Conservation (phyloP, 2,329 filamentous ascomycete genomes). For the Fusarium pseudocircinatum region DNA sequence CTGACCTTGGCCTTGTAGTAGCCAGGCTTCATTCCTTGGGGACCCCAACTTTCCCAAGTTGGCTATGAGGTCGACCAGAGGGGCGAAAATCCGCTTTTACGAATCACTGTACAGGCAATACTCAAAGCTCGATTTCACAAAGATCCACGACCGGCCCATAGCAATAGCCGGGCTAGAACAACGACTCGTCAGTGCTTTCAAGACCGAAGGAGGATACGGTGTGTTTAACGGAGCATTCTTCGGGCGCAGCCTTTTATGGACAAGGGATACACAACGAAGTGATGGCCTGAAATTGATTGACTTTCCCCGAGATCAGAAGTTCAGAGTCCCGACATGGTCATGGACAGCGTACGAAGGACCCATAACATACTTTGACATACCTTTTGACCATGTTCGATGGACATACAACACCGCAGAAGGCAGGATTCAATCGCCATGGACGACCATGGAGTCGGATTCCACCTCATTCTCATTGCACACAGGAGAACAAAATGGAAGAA, state of each 20-base stretch:
- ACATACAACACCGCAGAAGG: neutral
- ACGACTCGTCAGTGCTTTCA: constrained; percentile 16
- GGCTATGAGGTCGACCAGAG: constrained; percentile 3
- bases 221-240: constrained; percentile 22
- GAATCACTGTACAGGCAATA: constrained; percentile 31
- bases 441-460: neutral
- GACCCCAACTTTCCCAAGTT: constrained; percentile 32
- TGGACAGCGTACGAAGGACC: constrained; percentile 49
- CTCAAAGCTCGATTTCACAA: constrained; percentile 21
- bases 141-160: constrained; percentile 24
- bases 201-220: constrained; percentile 29
- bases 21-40: constrained; percentile 25
- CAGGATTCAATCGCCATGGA: constrained; percentile 16
- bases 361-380: constrained; percentile 43
- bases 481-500: neutral
- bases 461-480: constrained; percentile 12
- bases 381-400: constrained; percentile 29
- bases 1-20: neutral
- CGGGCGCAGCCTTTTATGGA: constrained; percentile 31
- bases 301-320: neutral
- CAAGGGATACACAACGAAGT: neutral
- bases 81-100: constrained; percentile 21
- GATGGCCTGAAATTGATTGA: neutral
- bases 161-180: constrained; percentile 33
- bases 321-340: constrained; percentile 46